Percentiles rank a stretch among this genome's conserved stretches.
Evolutionary conservation across 805 yeast genomes (phyloP).

Genomic region (Ogataea siamensis): DNA sequence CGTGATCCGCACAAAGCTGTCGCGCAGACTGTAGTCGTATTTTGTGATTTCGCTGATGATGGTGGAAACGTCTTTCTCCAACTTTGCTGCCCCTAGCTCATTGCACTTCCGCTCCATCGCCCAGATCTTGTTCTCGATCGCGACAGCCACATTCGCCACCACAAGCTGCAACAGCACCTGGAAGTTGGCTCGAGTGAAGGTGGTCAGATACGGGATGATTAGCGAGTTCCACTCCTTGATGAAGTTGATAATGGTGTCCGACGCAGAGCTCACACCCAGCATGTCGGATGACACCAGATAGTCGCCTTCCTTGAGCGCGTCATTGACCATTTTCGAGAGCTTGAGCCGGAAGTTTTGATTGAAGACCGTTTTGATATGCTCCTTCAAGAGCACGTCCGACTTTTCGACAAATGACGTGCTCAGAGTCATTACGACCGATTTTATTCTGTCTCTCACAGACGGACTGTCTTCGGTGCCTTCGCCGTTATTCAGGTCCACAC

Average conservation of each 20-base stretch:
- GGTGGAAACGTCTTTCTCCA: constrained; percentile 77
- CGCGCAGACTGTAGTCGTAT: constrained; percentile 70
- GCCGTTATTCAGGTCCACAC: constrained; percentile 17
- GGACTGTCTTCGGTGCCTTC: constrained; percentile 19
- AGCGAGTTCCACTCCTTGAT: constrained; percentile 61
- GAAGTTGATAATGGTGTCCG: constrained; percentile 44
- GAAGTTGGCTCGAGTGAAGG: constrained; percentile 42
- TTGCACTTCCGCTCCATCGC: constrained; percentile 63
- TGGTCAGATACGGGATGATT: constrained; percentile 57
- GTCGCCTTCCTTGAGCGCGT: constrained; percentile 39
- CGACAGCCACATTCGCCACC: constrained; percentile 52
- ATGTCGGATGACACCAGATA: constrained; percentile 34
- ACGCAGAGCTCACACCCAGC: constrained; percentile 14
- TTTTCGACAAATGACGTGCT: constrained; percentile 24
- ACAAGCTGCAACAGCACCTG: constrained; percentile 46
- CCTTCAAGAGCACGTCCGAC: constrained; percentile 40
- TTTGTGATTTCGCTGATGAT: constrained; percentile 74
- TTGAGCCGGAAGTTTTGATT: constrained; percentile 37
- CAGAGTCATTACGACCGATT: constrained; percentile 21
- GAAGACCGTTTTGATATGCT: constrained; percentile 42
- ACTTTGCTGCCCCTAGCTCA: constrained; percentile 76
- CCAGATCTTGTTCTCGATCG: constrained; percentile 69
- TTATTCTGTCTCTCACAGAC: constrained; percentile 27
- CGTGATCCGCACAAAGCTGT: constrained; percentile 74
- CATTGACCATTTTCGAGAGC: constrained; percentile 35